Percentiles rank a stretch among this genome's conserved stretches.
Conservation (phyloP, 2,329 filamentous ascomycete species). For the Beauveria australis region DNA sequence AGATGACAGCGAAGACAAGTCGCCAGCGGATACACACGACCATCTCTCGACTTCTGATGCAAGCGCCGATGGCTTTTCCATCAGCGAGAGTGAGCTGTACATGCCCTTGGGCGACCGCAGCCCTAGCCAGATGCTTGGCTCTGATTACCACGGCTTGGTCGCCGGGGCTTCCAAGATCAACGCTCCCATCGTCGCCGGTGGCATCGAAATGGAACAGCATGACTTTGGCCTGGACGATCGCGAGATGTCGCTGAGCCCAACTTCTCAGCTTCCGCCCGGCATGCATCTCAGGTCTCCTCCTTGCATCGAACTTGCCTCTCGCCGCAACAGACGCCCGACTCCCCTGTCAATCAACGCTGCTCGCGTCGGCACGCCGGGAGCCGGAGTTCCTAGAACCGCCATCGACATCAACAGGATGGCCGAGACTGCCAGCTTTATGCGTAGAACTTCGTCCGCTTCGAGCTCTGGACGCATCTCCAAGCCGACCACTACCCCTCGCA, state of each 20-base stretch:
- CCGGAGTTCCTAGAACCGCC: slow-evolving; percentile 36
- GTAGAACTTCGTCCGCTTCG: slow-evolving; percentile 45
- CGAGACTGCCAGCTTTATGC: slow-evolving; percentile 41
- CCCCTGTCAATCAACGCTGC: slow-evolving; percentile 39
- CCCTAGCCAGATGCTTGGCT: slow-evolving; percentile 10
- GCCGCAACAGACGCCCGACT: slow-evolving; percentile 38
- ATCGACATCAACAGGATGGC: slow-evolving; percentile 37
- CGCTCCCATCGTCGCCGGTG: slow-evolving; percentile 17
- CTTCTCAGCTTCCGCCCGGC: slow-evolving; percentile 1
- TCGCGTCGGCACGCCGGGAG: slow-evolving; percentile 31
- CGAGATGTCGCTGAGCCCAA: slow-evolving; percentile 8
- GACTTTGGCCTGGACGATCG: not conserved
- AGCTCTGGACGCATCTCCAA: slow-evolving; percentile 31
- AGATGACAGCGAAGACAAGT: slow-evolving; percentile 11
- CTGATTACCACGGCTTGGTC: slow-evolving; percentile 12
- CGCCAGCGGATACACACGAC: slow-evolving; percentile 14
- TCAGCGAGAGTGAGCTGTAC: slow-evolving; percentile 11
- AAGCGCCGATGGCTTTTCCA: slow-evolving; percentile 10
- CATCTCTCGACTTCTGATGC: slow-evolving; percentile 14
- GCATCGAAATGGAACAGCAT: slow-evolving; percentile 18
- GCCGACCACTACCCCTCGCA: slow-evolving; percentile 23
- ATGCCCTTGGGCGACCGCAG: slow-evolving; percentile 10
- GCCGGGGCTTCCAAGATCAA: slow-evolving; percentile 14
- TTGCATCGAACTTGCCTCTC: slow-evolving; percentile 44
- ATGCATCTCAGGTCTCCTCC: slow-evolving; percentile 40